These are phyloP conservation scores for Trametes meyenii DNA, from an alignment of 768 basidiomycete genomes.

Conservation along the genomic window DNA sequence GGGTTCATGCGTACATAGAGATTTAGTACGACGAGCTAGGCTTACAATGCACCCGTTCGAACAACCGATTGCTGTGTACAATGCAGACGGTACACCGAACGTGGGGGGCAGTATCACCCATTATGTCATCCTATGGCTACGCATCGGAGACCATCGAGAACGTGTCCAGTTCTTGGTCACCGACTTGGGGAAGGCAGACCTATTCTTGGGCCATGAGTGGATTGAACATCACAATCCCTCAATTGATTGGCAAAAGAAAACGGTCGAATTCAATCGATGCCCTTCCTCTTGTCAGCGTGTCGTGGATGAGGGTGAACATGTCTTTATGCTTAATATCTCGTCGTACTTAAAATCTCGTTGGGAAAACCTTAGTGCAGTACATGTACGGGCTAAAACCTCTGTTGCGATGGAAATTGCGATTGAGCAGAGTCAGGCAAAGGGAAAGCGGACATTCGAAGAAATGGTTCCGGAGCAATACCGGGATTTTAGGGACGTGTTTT, in stretches of 20 bases:
- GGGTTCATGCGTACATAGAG: conserved; percentile 25
- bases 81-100: conserved; percentile 22
- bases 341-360: background rate
- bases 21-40: conserved; percentile 9
- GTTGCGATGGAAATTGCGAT: conserved; percentile 18
- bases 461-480: conserved; percentile 15
- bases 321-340: conserved; percentile 8
- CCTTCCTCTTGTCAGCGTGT: conserved; percentile 2
- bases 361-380: background rate
- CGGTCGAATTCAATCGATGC: conserved; percentile 13
- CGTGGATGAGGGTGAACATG: background rate
- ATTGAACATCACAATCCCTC: conserved; percentile 24
- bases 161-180: conserved; percentile 11
- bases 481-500: conserved; percentile 12
- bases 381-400: background rate
- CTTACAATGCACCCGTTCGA: background rate
- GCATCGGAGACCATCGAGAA: conserved; percentile 20
- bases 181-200: conserved; percentile 10
- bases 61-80: conserved; percentile 16
- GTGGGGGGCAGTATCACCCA: conserved; percentile 17
- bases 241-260: conserved; percentile 23
- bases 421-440: conserved; percentile 1
- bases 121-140: background rate
- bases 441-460: conserved; percentile 12
- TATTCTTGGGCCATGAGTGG: conserved; percentile 27